Evolutionary conservation across 2,329 filamentous ascomycete genomes (phyloP), one percentile per base, ranked within the genome.

Genomic region (Pleurostoma richardsiae): DNA sequence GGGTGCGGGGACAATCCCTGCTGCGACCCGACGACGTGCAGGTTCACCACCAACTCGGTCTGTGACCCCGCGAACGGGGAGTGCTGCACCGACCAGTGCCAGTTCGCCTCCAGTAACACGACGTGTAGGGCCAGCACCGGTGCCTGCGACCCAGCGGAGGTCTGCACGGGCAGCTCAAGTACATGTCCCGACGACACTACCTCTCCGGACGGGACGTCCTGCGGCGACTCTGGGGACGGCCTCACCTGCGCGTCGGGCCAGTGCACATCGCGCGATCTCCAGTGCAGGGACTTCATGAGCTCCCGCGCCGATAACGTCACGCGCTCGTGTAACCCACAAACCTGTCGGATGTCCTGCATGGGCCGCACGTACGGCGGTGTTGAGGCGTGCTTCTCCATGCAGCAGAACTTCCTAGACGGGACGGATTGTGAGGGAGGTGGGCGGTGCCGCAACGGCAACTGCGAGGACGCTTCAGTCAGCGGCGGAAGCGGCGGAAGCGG

Each of bases 361-460:
- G 86, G 85, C 27, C 82, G 88, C 4, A 72, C 81, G 47, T 84
- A 88, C 46, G 78, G 91, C 48, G 80, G 80, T 6, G 52, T 71
- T 5, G 79, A 80, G 48, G 74, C 77, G 6, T 96, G 90, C 66
- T 84, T 86, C 50, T 78, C 79, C 27, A 80, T 95, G 69, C 85
- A 88, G 62, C 90, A 96, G 63, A 94, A 95, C 68, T 97, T 95
- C 68, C 73, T 97, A 30, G 94, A 96, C 58, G 91, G 91, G 6
- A 95, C 90, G 1, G 70, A 77, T 1, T 96, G 90, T 59, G 77
- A 80, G 39, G 85, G 83, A 7, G 86, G 87, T 42, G 90, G 90
- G 2, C 74, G 71, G 44, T 96, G 90, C 63, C 60, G 67, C 36
- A 90, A 89, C 55, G 90, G 90, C 30, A 69, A 73, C 54, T 96